Conservation (phyloP, 768 basidiomycete genomes). For the Candolleomyces eurysporus region DNA sequence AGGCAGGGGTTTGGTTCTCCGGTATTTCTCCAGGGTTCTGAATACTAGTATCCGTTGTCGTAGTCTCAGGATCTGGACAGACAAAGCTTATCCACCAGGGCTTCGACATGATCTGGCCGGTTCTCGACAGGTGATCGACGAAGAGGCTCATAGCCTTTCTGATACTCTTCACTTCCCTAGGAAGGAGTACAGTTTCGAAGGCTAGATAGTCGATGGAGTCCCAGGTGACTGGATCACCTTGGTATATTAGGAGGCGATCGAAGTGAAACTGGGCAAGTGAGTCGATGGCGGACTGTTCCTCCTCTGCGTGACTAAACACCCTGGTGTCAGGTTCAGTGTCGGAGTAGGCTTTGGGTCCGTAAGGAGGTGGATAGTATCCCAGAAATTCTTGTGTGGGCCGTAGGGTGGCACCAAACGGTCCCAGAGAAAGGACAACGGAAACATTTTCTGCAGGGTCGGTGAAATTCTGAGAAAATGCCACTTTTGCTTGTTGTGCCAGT, state of each 20-base stretch:
- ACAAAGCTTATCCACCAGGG: constrained; percentile 77
- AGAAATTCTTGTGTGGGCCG: constrained; percentile 68
- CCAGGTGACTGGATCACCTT: constrained; percentile 51
- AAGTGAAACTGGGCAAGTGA: constrained; percentile 64
- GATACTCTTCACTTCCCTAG: constrained; percentile 64
- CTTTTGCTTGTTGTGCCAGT: constrained; percentile 47
- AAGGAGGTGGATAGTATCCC: constrained; percentile 75
- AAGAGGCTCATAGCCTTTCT: constrained; percentile 54
- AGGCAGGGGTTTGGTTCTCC: neutral
- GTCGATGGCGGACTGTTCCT: constrained; percentile 40
- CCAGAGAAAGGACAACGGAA: constrained; percentile 51
- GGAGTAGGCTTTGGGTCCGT: constrained; percentile 52
- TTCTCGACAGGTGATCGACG: constrained; percentile 13
- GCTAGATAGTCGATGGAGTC: constrained; percentile 56
- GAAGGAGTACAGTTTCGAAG: constrained; percentile 77
- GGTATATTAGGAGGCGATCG: constrained; percentile 55
- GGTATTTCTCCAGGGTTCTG: constrained; percentile 33
- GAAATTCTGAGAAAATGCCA: constrained; percentile 1
- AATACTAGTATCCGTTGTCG: neutral
- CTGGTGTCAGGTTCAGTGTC: constrained; percentile 36
- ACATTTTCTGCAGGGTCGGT: constrained; percentile 19
- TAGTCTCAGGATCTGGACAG: constrained; percentile 43
- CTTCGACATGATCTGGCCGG: constrained; percentile 36
- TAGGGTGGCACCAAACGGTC: constrained; percentile 71
- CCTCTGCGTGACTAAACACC: constrained; percentile 33